Conservation (phyloP, 768 basidiomycete species). For the Kwoniella dendrophila region DNA sequence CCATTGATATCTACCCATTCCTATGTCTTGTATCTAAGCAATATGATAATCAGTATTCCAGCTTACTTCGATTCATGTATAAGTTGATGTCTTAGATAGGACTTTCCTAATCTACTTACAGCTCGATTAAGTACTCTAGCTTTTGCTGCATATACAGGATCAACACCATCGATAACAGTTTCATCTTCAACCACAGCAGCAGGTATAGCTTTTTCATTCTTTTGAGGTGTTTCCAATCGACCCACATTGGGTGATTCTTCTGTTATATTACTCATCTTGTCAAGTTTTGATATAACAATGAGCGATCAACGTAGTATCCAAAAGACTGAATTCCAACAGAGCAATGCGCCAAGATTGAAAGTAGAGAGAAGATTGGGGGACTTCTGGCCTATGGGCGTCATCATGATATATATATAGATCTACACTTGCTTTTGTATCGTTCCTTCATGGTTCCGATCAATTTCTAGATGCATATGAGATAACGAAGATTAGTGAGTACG, state of each 20-base stretch:
- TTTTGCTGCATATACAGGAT: conserved; percentile 45
- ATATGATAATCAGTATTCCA: background rate
- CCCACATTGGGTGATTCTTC: background rate
- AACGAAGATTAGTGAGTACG: too few species aligned
- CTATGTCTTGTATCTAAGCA: conserved; percentile 40
- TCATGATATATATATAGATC: too few species aligned
- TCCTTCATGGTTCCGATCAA: too few species aligned
- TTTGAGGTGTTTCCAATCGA: background rate
- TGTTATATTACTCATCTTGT: background rate
- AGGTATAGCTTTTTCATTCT: conserved; percentile 1
- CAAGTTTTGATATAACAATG: background rate
- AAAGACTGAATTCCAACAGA: too few species aligned
- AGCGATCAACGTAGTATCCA: too few species aligned
- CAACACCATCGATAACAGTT: conserved; percentile 39
- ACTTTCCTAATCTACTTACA: background rate
- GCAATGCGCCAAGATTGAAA: too few species aligned
- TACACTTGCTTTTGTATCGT: too few species aligned
- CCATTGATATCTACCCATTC: conserved; percentile 48
- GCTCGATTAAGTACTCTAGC: conserved; percentile 38
- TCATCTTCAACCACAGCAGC: conserved; percentile 23
- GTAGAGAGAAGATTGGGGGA: too few species aligned
- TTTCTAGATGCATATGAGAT: too few species aligned
- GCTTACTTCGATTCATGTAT: background rate
- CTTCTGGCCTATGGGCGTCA: too few species aligned
- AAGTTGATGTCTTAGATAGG: background rate